Evolutionary conservation across 169 alveolate species (phyloP).

Genomic region (Plasmodium vinckei): DNA sequence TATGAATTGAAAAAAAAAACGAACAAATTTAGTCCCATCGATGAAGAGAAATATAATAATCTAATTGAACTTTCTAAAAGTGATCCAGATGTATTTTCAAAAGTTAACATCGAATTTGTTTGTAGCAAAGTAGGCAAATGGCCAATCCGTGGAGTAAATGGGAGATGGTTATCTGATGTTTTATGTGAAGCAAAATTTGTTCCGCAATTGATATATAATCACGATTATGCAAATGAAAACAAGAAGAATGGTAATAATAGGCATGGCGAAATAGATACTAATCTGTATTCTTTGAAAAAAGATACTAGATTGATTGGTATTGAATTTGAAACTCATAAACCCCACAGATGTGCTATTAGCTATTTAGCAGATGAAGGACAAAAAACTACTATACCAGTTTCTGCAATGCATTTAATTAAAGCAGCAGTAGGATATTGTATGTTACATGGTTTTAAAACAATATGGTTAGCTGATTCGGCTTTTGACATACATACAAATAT

Average conservation of each 20-base stretch:
- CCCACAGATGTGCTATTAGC: constrained; percentile 82
- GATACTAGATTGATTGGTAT: constrained; percentile 79
- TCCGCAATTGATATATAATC: constrained; percentile 47
- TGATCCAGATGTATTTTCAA: constrained; percentile 67
- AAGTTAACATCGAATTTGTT: constrained; percentile 45
- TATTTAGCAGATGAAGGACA: constrained; percentile 78
- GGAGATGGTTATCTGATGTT: constrained; percentile 74
- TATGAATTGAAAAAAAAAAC: constrained; percentile 48
- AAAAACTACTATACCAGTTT: constrained; percentile 69
- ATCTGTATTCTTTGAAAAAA: constrained; percentile 35
- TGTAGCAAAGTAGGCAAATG: constrained; percentile 49
- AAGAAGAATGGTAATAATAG: background rate
- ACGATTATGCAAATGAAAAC: constrained; percentile 32
- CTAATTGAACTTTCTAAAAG: constrained; percentile 17
- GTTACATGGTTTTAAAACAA: constrained; percentile 77
- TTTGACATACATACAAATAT: constrained; percentile 78
- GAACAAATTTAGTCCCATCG: constrained; percentile 13
- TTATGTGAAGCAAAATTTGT: constrained; percentile 68
- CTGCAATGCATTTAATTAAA: constrained; percentile 73
- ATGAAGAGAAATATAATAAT: constrained; percentile 35
- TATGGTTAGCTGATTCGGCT: constrained; percentile 83
- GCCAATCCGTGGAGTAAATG: constrained; percentile 43
- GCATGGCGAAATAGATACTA: constrained; percentile 14
- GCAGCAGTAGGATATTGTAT: constrained; percentile 80
- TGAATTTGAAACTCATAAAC: constrained; percentile 82